A percentile compares a stretch with the other conserved stretches of the same genome.
Conservation (phyloP, 441 rosid genomes). For the Jatropha podagrica region DNA sequence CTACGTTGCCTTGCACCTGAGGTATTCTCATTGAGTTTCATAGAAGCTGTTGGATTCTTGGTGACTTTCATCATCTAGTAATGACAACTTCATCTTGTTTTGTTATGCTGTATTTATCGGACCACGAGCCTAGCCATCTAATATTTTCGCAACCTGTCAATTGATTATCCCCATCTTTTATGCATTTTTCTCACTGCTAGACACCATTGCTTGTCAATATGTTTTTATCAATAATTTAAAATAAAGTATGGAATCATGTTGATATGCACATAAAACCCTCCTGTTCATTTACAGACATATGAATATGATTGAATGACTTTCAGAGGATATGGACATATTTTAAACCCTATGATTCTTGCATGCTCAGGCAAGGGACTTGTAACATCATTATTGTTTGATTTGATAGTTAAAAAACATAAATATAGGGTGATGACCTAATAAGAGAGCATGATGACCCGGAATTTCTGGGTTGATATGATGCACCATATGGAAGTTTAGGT, state of each 20-base stretch:
- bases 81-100: background rate
- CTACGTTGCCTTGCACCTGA: conserved; percentile 87
- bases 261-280: background rate
- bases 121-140: background rate
- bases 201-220: background rate
- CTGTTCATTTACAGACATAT: background rate
- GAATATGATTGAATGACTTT: background rate
- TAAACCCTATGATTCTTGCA: background rate
- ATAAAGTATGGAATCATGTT: background rate
- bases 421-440: background rate
- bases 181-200: background rate
- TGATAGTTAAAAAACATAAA: background rate
- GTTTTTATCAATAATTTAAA: background rate
- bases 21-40: conserved; percentile 44
- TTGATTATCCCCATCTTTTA: background rate
- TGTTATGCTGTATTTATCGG: background rate
- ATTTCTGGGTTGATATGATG: background rate
- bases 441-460: background rate
- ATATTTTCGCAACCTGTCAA: background rate
- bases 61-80: background rate
- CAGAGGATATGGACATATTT: background rate
- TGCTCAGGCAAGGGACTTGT: no score
- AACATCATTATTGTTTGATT: background rate
- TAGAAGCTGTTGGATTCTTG: background rate
- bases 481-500: background rate